Percentiles rank a stretch among this genome's conserved stretches.
phyloP scores from a whole-genome alignment of 441 rosid genomes.

The Corymbia calophylla region DNA sequence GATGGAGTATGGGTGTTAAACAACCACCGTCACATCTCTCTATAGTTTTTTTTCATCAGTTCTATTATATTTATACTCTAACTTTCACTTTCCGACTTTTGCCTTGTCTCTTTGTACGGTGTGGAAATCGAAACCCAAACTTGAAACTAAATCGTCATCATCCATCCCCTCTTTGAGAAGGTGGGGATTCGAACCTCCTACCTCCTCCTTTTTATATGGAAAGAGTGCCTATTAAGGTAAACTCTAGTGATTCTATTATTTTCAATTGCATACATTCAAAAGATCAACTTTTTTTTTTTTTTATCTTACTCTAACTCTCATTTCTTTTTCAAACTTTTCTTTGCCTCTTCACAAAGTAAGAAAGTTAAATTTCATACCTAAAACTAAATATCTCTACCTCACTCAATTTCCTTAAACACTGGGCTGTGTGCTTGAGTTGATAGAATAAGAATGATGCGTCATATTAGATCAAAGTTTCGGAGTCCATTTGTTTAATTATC shows the following conservation, averaged over 20 bases:
- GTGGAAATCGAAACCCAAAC: too few relatives aligned
- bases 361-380: fast-evolving
- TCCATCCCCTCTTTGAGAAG: too few relatives aligned
- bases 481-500: not conserved
- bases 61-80: too few relatives aligned
- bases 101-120: too few relatives aligned
- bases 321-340: not conserved
- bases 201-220: too few relatives aligned
- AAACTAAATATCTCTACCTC: not conserved
- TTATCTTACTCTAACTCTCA: not conserved
- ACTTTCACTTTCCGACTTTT: too few relatives aligned
- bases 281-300: fast-evolving
- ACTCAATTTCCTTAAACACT: fast-evolving
- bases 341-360: not conserved
- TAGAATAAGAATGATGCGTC: fast-evolving
- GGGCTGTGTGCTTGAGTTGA: not conserved
- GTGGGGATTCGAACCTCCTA: too few relatives aligned
- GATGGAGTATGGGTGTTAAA: not conserved
- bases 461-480: fast-evolving
- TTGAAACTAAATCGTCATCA: too few relatives aligned
- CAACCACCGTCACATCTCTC: not conserved
- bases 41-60: too few relatives aligned
- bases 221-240: too few relatives aligned
- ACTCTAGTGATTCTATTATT: not conserved
- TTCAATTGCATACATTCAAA: not conserved